Evolutionary conservation across 2,329 filamentous ascomycete genomes (phyloP).

Genomic region (Trichoderma oligosporum): DNA sequence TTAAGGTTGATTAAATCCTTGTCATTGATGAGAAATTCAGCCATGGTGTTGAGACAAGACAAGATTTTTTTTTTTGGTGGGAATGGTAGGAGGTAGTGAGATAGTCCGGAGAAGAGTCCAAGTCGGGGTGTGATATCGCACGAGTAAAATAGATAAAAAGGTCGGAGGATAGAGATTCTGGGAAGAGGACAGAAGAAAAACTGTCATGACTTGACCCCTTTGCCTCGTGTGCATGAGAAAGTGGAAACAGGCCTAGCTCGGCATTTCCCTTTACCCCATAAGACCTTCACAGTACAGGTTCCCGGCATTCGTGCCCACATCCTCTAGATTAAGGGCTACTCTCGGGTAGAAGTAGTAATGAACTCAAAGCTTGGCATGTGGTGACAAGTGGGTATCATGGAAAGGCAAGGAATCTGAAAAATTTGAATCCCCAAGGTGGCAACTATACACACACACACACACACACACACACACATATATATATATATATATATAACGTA

Average conservation of each 20-base stretch:
- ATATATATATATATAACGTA: too few species aligned
- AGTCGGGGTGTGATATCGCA: constrained; percentile 1
- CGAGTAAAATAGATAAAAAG: not conserved
- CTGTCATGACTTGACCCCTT: not conserved
- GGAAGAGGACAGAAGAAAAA: not conserved
- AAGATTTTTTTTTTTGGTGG: not conserved
- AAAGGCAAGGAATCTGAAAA: too few species aligned
- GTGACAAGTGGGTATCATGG: not conserved
- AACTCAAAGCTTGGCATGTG: too few species aligned
- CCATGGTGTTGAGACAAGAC: not conserved
- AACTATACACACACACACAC: too few species aligned
- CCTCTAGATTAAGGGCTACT: constrained; percentile 11
- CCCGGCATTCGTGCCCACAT: not conserved
- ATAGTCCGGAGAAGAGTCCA: not conserved
- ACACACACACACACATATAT: too few species aligned
- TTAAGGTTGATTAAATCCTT: constrained; percentile 8
- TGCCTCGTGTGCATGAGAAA: not conserved
- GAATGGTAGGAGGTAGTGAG: not conserved
- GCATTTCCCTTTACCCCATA: not conserved
- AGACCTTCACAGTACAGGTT: not conserved
- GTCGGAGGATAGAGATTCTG: not conserved
- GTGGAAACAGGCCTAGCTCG: constrained; percentile 3
- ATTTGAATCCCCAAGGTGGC: too few species aligned
- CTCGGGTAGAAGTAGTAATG: too few species aligned
- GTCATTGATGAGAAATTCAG: constrained; percentile 10